Base-by-base conservation (phyloP, 257 asterid genomes). In the Jaltomata sinuosa region DNA sequence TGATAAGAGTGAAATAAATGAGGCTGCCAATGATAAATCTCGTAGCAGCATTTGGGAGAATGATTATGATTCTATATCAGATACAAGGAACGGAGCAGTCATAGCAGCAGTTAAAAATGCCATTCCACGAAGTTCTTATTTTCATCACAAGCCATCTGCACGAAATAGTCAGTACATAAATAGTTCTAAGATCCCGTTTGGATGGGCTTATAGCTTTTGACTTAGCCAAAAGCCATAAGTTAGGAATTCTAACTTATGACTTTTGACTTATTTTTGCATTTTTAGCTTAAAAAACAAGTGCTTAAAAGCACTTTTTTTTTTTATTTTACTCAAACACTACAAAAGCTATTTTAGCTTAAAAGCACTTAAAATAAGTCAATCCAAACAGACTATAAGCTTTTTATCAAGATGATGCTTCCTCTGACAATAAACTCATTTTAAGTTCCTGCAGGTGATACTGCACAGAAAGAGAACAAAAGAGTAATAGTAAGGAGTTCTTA, bases 71-170 rank as follows among this genome's bases (percentile, higher is more conserved):
- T 80, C 79, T 85, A 92, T 83, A 47, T 84, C 91, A 59, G 90
- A 71, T 85, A 85, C 27, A 34, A 78, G 82, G 84, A 90, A 85
- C 25, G 86, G 83, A 83, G 87, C 90, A 81, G 45, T 53, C 25
- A 45, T 65, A 32, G 83, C 87, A 27, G 84, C 83, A 78, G 86
- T 80, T 32, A 87, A 89, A 82, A 91, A 80, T 61, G 85, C 83
- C 19, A 79, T 87, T n/a, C 89, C 91, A 49, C 89, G 92, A 77
- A 95, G 95, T 85, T 84, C 90, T 29, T 92, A 93, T 91, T 94
- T 93, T 87, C 87, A 85, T 87, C 87, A 88, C 32, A 93, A 89
- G 67, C 22, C 91, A 25, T 74, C 31, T 25, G 83, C 81, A 42
- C 90, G 77, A 82, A 84, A 81, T 57, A 85, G 79, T 55, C 86